A percentile compares a stretch with the other conserved stretches of the same genome.
Evolutionary conservation across 306 rosid species (phyloP).

Genomic region (Luffa acutangula): DNA sequence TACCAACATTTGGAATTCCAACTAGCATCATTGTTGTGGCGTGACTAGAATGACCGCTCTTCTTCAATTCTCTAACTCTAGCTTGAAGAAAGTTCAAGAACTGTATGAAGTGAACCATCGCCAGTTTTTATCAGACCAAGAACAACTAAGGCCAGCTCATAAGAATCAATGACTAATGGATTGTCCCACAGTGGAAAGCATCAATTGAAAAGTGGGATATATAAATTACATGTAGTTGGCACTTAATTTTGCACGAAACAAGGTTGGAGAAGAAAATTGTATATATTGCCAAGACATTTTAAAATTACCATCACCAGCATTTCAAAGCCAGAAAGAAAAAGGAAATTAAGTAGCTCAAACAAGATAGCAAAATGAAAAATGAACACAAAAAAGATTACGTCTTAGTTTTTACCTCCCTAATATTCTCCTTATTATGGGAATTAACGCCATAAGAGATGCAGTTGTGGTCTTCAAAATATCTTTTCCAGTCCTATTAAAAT

Average conservation of each 20-base stretch:
- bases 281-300: background rate
- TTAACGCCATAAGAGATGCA: constrained; percentile 54
- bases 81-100: constrained; percentile 63
- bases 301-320: background rate
- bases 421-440: constrained; percentile 70
- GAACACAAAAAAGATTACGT: constrained; percentile 4
- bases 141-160: background rate
- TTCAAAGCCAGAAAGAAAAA: background rate
- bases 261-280: background rate
- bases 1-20: constrained; percentile 90
- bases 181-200: background rate
- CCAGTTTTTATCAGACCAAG: background rate
- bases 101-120: constrained; percentile 25
- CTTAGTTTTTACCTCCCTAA: constrained; percentile 48
- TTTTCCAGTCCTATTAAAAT: constrained; percentile 49
- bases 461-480: constrained; percentile 39
- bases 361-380: background rate
- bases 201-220: background rate
- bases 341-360: background rate
- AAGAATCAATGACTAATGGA: background rate
- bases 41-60: constrained; percentile 26
- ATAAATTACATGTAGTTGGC: background rate
- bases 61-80: constrained; percentile 45
- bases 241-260: background rate
- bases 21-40: constrained; percentile 62